Evolutionary conservation across 139 green algal genomes (phyloP), one percentile per base, ranked within the genome.

Genomic region (Closterium sp.): DNA sequence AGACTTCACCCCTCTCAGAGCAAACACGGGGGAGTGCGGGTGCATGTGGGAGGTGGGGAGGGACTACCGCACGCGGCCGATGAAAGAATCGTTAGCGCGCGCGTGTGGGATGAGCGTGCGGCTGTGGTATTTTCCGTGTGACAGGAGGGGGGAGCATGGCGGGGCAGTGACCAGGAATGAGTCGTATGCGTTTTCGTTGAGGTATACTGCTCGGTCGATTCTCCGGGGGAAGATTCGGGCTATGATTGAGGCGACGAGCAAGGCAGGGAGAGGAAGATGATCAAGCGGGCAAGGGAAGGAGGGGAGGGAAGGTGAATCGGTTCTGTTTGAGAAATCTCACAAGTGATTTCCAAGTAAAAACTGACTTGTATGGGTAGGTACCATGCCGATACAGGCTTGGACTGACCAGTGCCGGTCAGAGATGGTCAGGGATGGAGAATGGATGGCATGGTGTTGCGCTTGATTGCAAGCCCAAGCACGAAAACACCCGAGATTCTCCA

Each of bases 101-200:
- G 27, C 29, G 28, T 90, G 87, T 31, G 87, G 87, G n/a, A 70
- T 70, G 28, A 90, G 87, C 31, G 38, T 90, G 87, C n/a, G 87
- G 38, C 87, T 90, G 28, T 90, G 87, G 87, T 90, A 90, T 31
- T 31, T 70, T 27, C 87, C 87, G 38, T 90, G 87, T 27, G 50
- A 73, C 17, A 11, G 50, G 50, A 21, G 50, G 50, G 50, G 50
- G 1, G 17, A 21, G 17, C 13, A 21, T 22, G 50, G 50, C 1
- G 50, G 50, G 9, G 50, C 50, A 1, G 50, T 73, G 50, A 73
- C 50, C 24, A 24, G 2, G 17, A 73, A 73, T 3, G 50, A 73
- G 13, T 73, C 50, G 50, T 73, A 73, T 73, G 50, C 50, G 50
- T 73, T 73, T 27, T 27, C 50, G 50, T 3, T 73, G 50, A 73